These are phyloP conservation scores for Alternaria hordeiaustralica DNA, from an alignment of 2,329 filamentous ascomycete species.

Conservation along the genomic window DNA sequence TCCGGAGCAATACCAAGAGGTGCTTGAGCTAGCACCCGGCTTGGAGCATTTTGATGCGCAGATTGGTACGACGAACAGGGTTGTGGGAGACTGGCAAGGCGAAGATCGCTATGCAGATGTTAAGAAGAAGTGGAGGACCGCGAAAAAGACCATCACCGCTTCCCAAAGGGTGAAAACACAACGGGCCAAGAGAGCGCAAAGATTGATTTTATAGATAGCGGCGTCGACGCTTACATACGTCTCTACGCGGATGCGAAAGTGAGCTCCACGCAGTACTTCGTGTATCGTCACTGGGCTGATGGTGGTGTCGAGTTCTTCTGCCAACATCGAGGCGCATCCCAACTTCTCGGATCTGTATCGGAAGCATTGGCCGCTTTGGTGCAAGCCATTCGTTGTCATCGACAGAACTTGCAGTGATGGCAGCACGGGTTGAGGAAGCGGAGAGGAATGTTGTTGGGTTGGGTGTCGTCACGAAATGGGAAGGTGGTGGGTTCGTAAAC, in stretches of 20 bases:
- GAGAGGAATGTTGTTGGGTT: too few species aligned
- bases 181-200: background rate
- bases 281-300: background rate
- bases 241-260: background rate
- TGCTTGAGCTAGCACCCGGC: background rate
- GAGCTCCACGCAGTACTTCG: background rate
- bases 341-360: too few species aligned
- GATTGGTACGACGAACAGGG: background rate
- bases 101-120: background rate
- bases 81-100: background rate
- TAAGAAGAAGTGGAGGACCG: background rate
- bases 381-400: too few species aligned
- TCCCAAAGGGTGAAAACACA: background rate
- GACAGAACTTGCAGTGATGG: too few species aligned
- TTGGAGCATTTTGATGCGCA: background rate
- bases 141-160: background rate
- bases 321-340: too few species aligned
- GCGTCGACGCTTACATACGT: background rate
- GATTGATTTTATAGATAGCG: background rate
- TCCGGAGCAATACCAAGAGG: background rate
- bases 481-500: too few species aligned
- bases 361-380: too few species aligned
- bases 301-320: background rate
- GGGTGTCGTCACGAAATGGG: too few species aligned
- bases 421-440: too few species aligned